Percentiles rank a stretch among this genome's conserved stretches.
Conservation (phyloP, 805 yeast genomes). For the Ogataea ramenticola region DNA sequence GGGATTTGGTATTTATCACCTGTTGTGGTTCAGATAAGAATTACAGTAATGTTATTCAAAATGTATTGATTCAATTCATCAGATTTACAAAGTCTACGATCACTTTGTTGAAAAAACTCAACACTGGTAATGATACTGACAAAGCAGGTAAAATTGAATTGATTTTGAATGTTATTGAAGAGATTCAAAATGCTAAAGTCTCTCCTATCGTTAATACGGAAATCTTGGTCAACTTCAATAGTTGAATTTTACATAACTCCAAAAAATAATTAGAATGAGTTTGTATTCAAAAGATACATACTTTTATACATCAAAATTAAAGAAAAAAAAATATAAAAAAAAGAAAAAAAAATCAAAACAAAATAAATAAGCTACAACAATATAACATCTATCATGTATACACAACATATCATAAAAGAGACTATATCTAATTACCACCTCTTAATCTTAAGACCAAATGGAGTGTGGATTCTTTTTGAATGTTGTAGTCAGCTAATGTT, state of each 20-base stretch:
- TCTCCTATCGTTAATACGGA: conserved; percentile 43
- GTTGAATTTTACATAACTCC: background rate
- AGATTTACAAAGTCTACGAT: conserved; percentile 6
- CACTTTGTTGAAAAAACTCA: background rate
- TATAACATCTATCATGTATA: background rate
- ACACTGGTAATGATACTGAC: background rate
- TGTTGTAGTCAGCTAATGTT: conserved; percentile 95
- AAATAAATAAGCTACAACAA: background rate
- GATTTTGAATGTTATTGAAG: conserved; percentile 28
- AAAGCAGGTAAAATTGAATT: conserved; percentile 36
- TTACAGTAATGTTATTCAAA: conserved; percentile 34
- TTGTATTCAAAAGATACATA: background rate
- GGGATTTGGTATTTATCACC: background rate
- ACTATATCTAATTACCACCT: conserved; percentile 63
- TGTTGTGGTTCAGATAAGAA: background rate
- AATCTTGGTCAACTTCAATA: conserved; percentile 6
- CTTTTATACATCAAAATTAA: too few relatives aligned
- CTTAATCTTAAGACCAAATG: conserved; percentile 96
- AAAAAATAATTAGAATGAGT: background rate
- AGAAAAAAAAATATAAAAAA: too few relatives aligned
- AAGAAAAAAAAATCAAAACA: background rate
- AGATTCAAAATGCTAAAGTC: conserved; percentile 27
- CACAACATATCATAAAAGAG: conserved; percentile 16
- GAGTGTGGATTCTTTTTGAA: conserved; percentile 94
- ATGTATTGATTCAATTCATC: conserved; percentile 46